These are phyloP conservation scores for Actinomortierella wolfii DNA, from an alignment of 371 early-diverging fungal species.

Conservation along the genomic window DNA sequence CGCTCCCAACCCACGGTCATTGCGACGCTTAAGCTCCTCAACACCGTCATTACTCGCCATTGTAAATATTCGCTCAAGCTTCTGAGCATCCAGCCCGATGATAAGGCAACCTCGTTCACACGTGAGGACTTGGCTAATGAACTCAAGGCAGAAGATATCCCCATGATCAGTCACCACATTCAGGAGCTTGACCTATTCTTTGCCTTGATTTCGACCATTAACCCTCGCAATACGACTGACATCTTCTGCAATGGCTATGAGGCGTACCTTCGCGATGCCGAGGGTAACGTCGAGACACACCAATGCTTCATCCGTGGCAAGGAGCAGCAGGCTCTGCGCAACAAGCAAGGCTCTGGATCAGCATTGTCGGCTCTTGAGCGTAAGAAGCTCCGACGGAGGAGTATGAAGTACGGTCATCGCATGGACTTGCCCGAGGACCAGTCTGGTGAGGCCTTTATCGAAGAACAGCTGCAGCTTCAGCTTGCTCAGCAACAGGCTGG, in stretches of 20 bases:
- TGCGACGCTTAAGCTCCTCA: slow-evolving; percentile 81
- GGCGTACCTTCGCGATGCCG: slow-evolving; percentile 79
- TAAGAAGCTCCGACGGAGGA: slow-evolving; percentile 55
- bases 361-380: slow-evolving; percentile 24
- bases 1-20: slow-evolving; percentile 78
- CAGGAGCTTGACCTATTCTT: slow-evolving; percentile 73
- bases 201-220: slow-evolving; percentile 65
- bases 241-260: slow-evolving; percentile 71
- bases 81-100: slow-evolving; percentile 68
- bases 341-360: too few relatives aligned
- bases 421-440: slow-evolving; percentile 45
- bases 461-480: slow-evolving; percentile 9
- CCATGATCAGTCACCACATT: slow-evolving; percentile 68
- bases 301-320: slow-evolving; percentile 58
- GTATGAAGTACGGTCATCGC: slow-evolving; percentile 65
- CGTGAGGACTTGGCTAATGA: slow-evolving; percentile 7
- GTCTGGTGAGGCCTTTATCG: slow-evolving; percentile 39
- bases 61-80: slow-evolving; percentile 75
- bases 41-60: slow-evolving; percentile 75
- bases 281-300: slow-evolving; percentile 65
- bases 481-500: slow-evolving; percentile 19
- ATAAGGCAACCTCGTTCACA: slow-evolving; percentile 49
- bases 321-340: slow-evolving; percentile 18
- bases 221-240: slow-evolving; percentile 58
- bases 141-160: slow-evolving; percentile 11